Evolutionary conservation across 345 rosid genomes (phyloP), one percentile per base, ranked within the genome.

Genomic region (Draba incana): DNA sequence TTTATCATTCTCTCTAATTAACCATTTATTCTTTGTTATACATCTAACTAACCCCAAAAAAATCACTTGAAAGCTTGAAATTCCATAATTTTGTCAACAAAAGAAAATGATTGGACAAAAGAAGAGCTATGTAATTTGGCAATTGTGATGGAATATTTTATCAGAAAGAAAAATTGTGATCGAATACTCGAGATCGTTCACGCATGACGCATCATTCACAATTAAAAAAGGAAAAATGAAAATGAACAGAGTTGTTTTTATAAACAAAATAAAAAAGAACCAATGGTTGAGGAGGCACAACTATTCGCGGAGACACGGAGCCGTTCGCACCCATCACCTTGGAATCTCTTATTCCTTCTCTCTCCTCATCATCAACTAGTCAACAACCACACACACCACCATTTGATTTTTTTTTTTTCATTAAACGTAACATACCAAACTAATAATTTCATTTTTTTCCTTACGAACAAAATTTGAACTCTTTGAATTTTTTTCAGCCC

Each of bases 271-370:
- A 13, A 11, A 37, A 75, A 75, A 43, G 58, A 74, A 60, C 83
- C 80, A 82, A 80, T 81, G 86, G 83, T 71, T 37, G 65, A 74
- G 78, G 72, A 70, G 72, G 15, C 52, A 72, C 62, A 58, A 25
- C 75, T 54, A 48, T 68, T 81, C 81, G 89, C 87, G 87, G 83
- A 83, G 80, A 84, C 83, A 70, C 82, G 89, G 81, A 77, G 84
- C 84, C 85, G 89, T 57, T 67, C 61, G 25, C 68, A 64, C 82
- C 85, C 81, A 80, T 64, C 75, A 78, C 77, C 64, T 80, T 75
- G 85, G 92, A 86, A 75, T 81, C 66, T 51, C 66, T 64, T 3
- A 13, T 59, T 6, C 16, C 35, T 49, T 55, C 52, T 35, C 49
- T 37, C 57, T 68, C 62, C 60, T 75, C 64, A 68, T 68, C 78